Evolutionary conservation across 2,329 filamentous ascomycete species (phyloP).

Genomic region (Sphaerulina populicola): DNA sequence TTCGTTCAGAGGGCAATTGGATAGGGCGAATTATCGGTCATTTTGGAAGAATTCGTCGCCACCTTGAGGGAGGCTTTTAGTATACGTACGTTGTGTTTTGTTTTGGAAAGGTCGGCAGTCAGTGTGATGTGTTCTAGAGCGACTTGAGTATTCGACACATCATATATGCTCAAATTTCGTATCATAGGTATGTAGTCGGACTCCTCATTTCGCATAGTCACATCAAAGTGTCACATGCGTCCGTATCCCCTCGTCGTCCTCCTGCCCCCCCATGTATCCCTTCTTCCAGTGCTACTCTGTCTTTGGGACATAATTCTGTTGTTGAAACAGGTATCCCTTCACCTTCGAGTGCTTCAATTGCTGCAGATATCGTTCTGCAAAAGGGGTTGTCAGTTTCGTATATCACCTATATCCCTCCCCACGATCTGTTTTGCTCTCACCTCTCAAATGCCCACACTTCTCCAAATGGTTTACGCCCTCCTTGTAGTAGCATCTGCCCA

Average conservation of each 20-base stretch:
- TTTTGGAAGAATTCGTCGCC: too few relatives aligned
- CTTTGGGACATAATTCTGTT: conserved; percentile 57
- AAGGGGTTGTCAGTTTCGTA: conserved; percentile 9
- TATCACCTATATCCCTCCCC: neutral
- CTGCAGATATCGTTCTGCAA: conserved; percentile 68
- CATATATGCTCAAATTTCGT: too few relatives aligned
- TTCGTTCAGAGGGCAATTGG: too few relatives aligned
- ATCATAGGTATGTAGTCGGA: too few relatives aligned
- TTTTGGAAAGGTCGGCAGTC: too few relatives aligned
- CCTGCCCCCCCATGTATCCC: neutral
- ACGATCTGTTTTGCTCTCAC: conserved; percentile 46
- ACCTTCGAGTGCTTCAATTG: conserved; percentile 68
- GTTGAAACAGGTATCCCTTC: conserved; percentile 69
- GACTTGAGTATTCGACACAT: too few relatives aligned
- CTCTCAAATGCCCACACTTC: conserved; percentile 74
- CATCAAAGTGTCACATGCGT: neutral
- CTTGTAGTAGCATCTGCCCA: conserved; percentile 75
- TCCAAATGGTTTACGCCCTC: conserved; percentile 83
- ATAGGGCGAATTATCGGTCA: too few relatives aligned
- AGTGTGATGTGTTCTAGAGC: too few relatives aligned
- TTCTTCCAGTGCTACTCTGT: conserved; percentile 12
- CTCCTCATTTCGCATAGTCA: too few relatives aligned
- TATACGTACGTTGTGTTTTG: too few relatives aligned
- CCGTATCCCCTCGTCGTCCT: neutral
- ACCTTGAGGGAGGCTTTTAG: too few relatives aligned